Conservation (phyloP, 1,284 basidiomycete genomes). For the Fomitopsis betulina region DNA sequence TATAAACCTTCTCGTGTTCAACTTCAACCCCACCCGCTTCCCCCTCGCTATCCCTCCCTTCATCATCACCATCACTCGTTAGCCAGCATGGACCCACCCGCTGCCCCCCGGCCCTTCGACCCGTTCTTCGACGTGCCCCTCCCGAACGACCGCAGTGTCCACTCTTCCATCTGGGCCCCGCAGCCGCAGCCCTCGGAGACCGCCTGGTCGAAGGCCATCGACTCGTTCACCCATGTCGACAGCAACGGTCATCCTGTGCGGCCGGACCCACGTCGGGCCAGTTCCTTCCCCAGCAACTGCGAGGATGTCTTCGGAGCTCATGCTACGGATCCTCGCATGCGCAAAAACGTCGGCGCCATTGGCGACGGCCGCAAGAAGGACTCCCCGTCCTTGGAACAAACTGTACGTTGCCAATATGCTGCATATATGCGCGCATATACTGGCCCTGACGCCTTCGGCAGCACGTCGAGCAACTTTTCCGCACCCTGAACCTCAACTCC, state of each 20-base stretch:
- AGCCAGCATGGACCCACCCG: slow-evolving; percentile 22
- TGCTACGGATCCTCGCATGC: slow-evolving; percentile 28
- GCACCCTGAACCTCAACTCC: slow-evolving; percentile 70
- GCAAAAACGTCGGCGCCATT: slow-evolving; percentile 60
- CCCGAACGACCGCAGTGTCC: slow-evolving; percentile 16
- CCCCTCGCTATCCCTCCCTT: slow-evolving; percentile 13
- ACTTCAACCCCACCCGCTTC: slow-evolving; percentile 3
- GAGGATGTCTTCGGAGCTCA: slow-evolving; percentile 64
- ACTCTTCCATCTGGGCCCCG: slow-evolving; percentile 71
- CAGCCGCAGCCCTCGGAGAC: slow-evolving; percentile 62
- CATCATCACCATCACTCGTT: slow-evolving; percentile 10
- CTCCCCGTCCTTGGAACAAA: slow-evolving; percentile 50
- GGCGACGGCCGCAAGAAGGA: slow-evolving; percentile 69
- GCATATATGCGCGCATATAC: slow-evolving; percentile 18
- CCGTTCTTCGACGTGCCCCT: slow-evolving; percentile 25
- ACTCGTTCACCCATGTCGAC: slow-evolving; percentile 49
- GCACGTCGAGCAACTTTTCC: slow-evolving; percentile 74
- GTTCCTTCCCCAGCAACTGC: slow-evolving; percentile 31
- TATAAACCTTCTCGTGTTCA: slow-evolving; percentile 19
- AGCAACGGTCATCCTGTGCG: slow-evolving; percentile 27
- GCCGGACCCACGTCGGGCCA: slow-evolving; percentile 22
- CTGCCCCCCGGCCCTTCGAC: slow-evolving; percentile 21
- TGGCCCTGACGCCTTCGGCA: slow-evolving; percentile 27
- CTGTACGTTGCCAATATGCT: slow-evolving; percentile 34
- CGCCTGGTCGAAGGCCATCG: slow-evolving; percentile 60